Evolutionary conservation across 2,329 filamentous ascomycete species (phyloP).

Genomic region (Alternaria sp.): DNA sequence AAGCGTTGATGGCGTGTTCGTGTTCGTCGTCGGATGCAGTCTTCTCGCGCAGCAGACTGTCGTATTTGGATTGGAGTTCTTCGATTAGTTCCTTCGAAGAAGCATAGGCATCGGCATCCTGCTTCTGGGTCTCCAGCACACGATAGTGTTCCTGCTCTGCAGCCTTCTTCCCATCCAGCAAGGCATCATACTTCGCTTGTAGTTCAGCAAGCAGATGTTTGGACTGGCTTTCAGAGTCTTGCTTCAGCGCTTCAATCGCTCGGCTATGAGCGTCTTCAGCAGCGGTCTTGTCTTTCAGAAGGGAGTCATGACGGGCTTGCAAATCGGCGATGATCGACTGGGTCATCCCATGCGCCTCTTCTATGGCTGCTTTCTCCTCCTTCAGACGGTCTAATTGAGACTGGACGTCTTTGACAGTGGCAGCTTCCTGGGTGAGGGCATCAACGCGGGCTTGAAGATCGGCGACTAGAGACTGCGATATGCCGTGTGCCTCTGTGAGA

Average conservation of each 20-base stretch:
- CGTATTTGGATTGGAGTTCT: slow-evolving; percentile 18
- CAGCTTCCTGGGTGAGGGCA: slow-evolving; percentile 21
- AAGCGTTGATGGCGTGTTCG: slow-evolving; percentile 28
- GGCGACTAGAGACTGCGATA: slow-evolving; percentile 26
- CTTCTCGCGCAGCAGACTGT: slow-evolving; percentile 35
- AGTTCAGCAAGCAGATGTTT: slow-evolving; percentile 36
- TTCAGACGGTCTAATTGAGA: slow-evolving; percentile 18
- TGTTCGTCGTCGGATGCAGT: slow-evolving; percentile 33
- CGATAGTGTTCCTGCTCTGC: slow-evolving; percentile 32
- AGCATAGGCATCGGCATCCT: slow-evolving; percentile 29
- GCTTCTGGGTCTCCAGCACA: slow-evolving; percentile 35
- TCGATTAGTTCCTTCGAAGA: slow-evolving; percentile 19
- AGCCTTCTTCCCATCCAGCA: slow-evolving; percentile 37
- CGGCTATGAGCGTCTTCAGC: slow-evolving; percentile 39
- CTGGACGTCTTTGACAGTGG: slow-evolving; percentile 13
- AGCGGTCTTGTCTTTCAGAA: slow-evolving; percentile 38
- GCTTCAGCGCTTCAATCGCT: slow-evolving; percentile 38
- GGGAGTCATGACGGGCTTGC: slow-evolving; percentile 35
- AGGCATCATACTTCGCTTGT: slow-evolving; percentile 35
- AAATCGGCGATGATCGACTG: slow-evolving; percentile 38
- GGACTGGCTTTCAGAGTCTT: slow-evolving; percentile 35
- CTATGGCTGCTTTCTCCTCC: slow-evolving; percentile 26
- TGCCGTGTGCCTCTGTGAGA: slow-evolving; percentile 27
- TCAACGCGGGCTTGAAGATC: slow-evolving; percentile 34
- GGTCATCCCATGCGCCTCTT: slow-evolving; percentile 32